phyloP scores from a whole-genome alignment of 2,329 filamentous ascomycete species.

The Botrytis aclada region DNA sequence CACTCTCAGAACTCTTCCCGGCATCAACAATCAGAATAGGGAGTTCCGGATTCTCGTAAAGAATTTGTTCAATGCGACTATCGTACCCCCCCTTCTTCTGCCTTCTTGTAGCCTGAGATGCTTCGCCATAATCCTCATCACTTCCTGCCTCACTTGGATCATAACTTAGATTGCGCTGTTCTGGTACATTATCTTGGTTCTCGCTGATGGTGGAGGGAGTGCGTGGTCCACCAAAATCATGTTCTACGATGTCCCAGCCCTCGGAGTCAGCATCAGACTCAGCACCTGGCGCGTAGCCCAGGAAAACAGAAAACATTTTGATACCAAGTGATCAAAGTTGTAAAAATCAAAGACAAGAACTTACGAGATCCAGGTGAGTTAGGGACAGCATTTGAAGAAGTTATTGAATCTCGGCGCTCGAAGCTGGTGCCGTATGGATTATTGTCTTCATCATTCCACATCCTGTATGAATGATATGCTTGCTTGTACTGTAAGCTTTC shows the following conservation, averaged over 20 bases:
- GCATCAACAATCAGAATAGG: constrained; percentile 91
- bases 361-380: constrained; percentile 58
- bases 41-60: constrained; percentile 89
- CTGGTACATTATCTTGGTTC: constrained; percentile 44
- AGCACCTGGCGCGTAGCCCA: constrained; percentile 36
- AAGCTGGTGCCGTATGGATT: constrained; percentile 93
- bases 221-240: constrained; percentile 48
- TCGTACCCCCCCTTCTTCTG: constrained; percentile 85
- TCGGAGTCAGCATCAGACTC: constrained; percentile 43
- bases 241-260: constrained; percentile 46
- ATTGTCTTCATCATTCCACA: constrained; percentile 99
- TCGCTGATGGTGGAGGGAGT: constrained; percentile 63
- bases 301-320: constrained; percentile 40
- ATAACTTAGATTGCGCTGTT: constrained; percentile 28
- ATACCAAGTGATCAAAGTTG: constrained; percentile 17
- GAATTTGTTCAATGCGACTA: constrained; percentile 93
- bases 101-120: constrained; percentile 47
- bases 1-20: constrained; percentile 90
- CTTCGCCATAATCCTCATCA: constrained; percentile 48
- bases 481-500: constrained; percentile 24
- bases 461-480: constrained; percentile 62
- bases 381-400: constrained; percentile 64
- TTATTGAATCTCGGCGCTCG: constrained; percentile 77
- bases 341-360: constrained; percentile 35
- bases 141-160: constrained; percentile 46